Base-by-base conservation (phyloP, 1,139 yeast species). In the Meyerozyma guilliermondii region DNA sequence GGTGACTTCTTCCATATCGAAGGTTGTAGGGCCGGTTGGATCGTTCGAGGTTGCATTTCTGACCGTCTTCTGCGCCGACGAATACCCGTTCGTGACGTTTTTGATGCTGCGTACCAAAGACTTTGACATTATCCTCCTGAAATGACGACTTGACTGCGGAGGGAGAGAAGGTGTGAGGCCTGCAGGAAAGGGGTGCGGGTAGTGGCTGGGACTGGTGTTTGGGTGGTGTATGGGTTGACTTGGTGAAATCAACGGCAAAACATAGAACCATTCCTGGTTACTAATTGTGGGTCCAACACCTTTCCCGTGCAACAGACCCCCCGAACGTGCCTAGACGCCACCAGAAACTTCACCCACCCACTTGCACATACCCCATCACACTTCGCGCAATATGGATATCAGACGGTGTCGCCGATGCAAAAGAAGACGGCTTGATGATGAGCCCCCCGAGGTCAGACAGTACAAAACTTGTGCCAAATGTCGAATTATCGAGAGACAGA, bases 1-100 rank as follows among this genome's bases (percentile, higher is more conserved):
- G 9, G 96, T 84, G 31, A 92, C 74, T 46, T 88, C 96, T 52
- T 87, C 91, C 89, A 94, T 81, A 50, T 86, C 89, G 43, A 76
- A 74, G 37, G 87, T 79, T 39, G 85, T 75, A 16, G 98, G 98
- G 9, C 96, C 95, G 45, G 81, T 73, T 2, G 94, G 76, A 50
- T 87, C 96, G 59, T 92, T 92, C 46, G 95, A 82, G 2, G 99
- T 92, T 44, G 97, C 96, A 57, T 88, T 88, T 59, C 98, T 79
- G 36, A 91, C 97, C 60, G 85, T 71, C 30, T 88, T 82, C 63
- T 92, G 98, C 10, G 89, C 85, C 10, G 84, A 63, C 8, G 96
- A 79, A 68, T 92, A 92, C 38, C 98, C 98, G 59, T 83, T 87
- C 58, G 96, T 87, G 40, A 91, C 95, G 65, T 92, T 92, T 66